Conservation (phyloP, 208 protist genomes). For the Leishmania arabica region DNA sequence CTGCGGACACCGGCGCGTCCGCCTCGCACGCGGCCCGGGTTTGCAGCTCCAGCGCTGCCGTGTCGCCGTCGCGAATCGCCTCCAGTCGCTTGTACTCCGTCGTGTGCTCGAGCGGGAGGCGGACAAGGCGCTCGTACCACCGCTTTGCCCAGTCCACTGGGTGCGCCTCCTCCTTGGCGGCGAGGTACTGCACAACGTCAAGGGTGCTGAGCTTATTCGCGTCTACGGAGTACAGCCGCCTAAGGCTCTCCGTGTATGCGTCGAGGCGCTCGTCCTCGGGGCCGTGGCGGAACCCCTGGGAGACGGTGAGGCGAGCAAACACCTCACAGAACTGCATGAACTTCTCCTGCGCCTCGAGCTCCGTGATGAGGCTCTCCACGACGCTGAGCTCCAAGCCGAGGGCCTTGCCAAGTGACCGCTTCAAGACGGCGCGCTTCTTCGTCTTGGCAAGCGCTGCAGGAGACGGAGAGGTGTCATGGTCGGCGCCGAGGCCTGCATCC, state of each 20-base stretch:
- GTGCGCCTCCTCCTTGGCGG: constrained; percentile 63
- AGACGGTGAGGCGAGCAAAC: constrained; percentile 74
- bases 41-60: constrained; percentile 38
- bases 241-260: constrained; percentile 73
- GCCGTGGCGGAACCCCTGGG: constrained; percentile 64
- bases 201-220: constrained; percentile 60
- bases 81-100: constrained; percentile 74
- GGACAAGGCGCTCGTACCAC: constrained; percentile 85
- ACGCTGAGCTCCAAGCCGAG: constrained; percentile 73
- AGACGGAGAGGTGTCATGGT: not conserved
- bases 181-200: constrained; percentile 87
- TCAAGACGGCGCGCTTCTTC: constrained; percentile 36
- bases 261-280: constrained; percentile 64
- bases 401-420: constrained; percentile 49
- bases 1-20: not conserved
- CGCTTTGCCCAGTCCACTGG: constrained; percentile 84
- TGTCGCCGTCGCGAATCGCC: constrained; percentile 53
- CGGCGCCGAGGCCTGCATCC: not conserved
- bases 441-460: constrained; percentile 19
- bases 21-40: constrained; percentile 5
- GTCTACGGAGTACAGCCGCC: constrained; percentile 76
- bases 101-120: constrained; percentile 70
- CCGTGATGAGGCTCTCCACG: constrained; percentile 54
- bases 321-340: constrained; percentile 90
- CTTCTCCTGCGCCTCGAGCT: constrained; percentile 77